Evolutionary conservation across 2,329 filamentous ascomycete species (phyloP).

Genomic region (Fusarium sarcochroum): DNA sequence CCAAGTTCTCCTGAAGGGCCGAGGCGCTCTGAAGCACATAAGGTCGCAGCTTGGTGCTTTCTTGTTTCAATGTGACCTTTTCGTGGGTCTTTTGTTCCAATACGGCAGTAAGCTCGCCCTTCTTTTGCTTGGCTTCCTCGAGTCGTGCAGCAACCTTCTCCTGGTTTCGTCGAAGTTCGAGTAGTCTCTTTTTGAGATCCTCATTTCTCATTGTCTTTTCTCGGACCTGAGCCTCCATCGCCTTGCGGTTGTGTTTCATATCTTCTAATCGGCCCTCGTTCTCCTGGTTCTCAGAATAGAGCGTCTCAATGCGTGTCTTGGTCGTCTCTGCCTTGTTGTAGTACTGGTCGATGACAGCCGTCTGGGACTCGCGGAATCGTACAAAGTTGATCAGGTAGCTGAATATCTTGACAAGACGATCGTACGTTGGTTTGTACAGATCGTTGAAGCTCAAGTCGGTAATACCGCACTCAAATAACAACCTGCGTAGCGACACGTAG

Average conservation of each 20-base stretch:
- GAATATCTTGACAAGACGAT: slow-evolving; percentile 93
- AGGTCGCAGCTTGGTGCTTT: slow-evolving; percentile 89
- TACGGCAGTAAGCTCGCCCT: slow-evolving; percentile 78
- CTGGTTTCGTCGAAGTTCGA: slow-evolving; percentile 86
- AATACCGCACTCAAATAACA: slow-evolving; percentile 90
- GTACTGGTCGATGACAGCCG: slow-evolving; percentile 89
- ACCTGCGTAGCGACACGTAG: slow-evolving; percentile 83
- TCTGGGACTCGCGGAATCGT: slow-evolving; percentile 94
- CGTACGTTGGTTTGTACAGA: slow-evolving; percentile 90
- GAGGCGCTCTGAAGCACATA: slow-evolving; percentile 93
- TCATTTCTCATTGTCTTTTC: slow-evolving; percentile 91
- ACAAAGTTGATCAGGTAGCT: slow-evolving; percentile 99
- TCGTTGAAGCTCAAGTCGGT: slow-evolving; percentile 95
- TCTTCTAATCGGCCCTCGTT: slow-evolving; percentile 85
- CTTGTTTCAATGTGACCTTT: slow-evolving; percentile 80
- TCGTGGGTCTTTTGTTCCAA: slow-evolving; percentile 80
- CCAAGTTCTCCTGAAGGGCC: slow-evolving; percentile 83
- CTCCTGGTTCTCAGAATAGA: slow-evolving; percentile 89
- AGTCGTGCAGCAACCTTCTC: slow-evolving; percentile 86
- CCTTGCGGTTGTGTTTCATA: slow-evolving; percentile 83
- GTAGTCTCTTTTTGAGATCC: slow-evolving; percentile 84
- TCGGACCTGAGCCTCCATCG: slow-evolving; percentile 84
- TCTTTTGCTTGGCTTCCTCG: slow-evolving; percentile 86
- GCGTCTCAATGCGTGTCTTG: slow-evolving; percentile 87
- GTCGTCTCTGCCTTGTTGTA: slow-evolving; percentile 91